phyloP scores from a whole-genome alignment of 2,329 filamentous ascomycete species.

The Phialophora tarda region DNA sequence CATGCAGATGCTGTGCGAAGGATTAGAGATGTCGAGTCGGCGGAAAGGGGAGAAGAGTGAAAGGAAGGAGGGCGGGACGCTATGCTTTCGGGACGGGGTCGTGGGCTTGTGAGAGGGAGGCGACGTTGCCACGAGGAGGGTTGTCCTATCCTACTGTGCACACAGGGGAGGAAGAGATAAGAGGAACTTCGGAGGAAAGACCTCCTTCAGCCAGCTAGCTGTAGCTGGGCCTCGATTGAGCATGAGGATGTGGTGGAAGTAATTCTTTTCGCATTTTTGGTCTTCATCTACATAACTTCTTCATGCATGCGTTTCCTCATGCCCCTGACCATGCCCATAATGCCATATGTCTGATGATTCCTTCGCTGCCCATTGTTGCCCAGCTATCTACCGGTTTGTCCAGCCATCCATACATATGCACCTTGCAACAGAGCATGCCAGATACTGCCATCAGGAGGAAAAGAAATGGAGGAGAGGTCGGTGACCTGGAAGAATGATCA shows the following conservation, averaged over 20 bases:
- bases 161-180: too few species aligned
- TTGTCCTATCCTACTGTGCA: too few species aligned
- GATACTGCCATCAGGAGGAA: not conserved
- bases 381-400: not conserved
- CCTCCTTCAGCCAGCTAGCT: not conserved
- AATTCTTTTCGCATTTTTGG: not conserved
- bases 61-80: too few species aligned
- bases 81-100: too few species aligned
- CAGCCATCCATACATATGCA: not conserved
- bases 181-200: too few species aligned
- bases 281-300: not conserved
- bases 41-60: too few species aligned
- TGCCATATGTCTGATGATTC: not conserved
- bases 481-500: conserved; percentile 4
- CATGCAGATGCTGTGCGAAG: too few species aligned
- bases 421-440: not conserved
- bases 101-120: too few species aligned
- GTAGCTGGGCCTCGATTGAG: not conserved
- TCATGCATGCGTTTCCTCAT: not conserved
- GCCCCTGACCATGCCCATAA: not conserved
- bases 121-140: too few species aligned
- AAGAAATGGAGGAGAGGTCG: not conserved
- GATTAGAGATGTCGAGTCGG: too few species aligned
- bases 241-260: not conserved
- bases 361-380: not conserved